Conservation (phyloP, 345 rosid species). For the Eucalyptus fibrosa region DNA sequence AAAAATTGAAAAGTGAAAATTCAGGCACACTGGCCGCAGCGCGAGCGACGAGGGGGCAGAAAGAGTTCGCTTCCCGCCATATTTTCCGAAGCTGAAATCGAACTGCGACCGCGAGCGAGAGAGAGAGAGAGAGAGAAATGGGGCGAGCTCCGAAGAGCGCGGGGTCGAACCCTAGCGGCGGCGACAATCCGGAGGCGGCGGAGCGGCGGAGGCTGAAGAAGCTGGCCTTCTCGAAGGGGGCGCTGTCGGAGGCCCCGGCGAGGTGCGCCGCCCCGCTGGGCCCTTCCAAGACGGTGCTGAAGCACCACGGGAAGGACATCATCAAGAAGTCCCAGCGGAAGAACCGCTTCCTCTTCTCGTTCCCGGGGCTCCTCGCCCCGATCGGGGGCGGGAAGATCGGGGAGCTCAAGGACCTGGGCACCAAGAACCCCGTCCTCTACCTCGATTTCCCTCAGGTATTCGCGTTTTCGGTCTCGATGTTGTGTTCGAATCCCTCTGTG, state of each 20-base stretch:
- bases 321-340: constrained; percentile 71
- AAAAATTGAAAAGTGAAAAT: neutral
- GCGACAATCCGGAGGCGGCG: constrained; percentile 14
- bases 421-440: constrained; percentile 83
- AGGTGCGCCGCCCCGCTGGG: constrained; percentile 18
- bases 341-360: constrained; percentile 60
- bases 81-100: neutral
- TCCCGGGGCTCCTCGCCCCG: constrained; percentile 68
- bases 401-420: constrained; percentile 62
- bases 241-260: constrained; percentile 35
- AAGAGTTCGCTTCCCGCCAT: neutral
- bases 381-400: constrained; percentile 67
- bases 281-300: constrained; percentile 48
- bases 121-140: neutral
- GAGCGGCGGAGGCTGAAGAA: constrained; percentile 41
- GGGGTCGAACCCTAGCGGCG: neutral
- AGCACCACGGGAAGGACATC: constrained; percentile 79
- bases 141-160: neutral
- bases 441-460: constrained; percentile 49
- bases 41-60: neutral
- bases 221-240: constrained; percentile 28
- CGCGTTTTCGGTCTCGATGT: neutral
- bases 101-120: neutral
- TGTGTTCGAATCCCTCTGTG: neutral
- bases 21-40: neutral